Evolutionary conservation across 2,329 filamentous ascomycete species (phyloP).

Genomic region (Teratosphaeria destructans): DNA sequence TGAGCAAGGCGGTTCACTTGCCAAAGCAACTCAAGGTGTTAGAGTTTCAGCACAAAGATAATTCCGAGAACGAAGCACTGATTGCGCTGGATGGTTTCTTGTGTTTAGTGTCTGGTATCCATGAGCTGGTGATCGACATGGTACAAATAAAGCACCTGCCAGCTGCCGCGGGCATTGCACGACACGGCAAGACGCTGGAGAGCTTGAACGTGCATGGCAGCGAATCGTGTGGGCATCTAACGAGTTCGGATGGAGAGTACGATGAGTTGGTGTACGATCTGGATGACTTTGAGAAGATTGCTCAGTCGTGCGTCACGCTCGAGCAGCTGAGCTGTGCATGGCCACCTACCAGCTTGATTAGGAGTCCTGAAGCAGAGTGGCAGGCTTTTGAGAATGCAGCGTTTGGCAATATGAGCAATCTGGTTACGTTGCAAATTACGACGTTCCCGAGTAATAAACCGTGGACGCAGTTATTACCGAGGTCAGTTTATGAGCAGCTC

Average conservation of each 20-base stretch:
- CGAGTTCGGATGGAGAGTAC: constrained; percentile 16
- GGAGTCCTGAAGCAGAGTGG: constrained; percentile 33
- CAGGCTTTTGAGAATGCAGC: constrained; percentile 29
- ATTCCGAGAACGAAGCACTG: constrained; percentile 36
- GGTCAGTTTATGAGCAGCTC: constrained; percentile 36
- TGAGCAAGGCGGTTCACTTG: constrained; percentile 35
- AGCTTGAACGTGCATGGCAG: constrained; percentile 36
- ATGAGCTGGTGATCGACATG: constrained; percentile 35
- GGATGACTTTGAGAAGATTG: constrained; percentile 36
- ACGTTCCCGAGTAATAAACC: constrained; percentile 38
- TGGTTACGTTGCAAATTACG: constrained; percentile 39
- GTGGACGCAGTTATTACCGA: constrained; percentile 29
- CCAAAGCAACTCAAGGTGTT: constrained; percentile 36
- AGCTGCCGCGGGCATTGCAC: constrained; percentile 31
- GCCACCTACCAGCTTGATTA: constrained; percentile 34
- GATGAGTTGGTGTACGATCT: constrained; percentile 36
- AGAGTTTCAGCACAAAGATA: constrained; percentile 39
- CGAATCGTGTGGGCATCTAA: neutral
- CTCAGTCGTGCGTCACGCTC: constrained; percentile 32
- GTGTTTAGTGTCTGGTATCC: constrained; percentile 35
- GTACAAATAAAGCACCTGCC: constrained; percentile 32
- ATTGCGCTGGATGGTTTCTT: constrained; percentile 39
- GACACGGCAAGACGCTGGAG: constrained; percentile 37
- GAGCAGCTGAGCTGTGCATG: constrained; percentile 40
- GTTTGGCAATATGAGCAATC: constrained; percentile 22